These are phyloP conservation scores for Neoscytalidium dimidiatum DNA, from an alignment of 2,329 filamentous ascomycete species.

Conservation along the genomic window DNA sequence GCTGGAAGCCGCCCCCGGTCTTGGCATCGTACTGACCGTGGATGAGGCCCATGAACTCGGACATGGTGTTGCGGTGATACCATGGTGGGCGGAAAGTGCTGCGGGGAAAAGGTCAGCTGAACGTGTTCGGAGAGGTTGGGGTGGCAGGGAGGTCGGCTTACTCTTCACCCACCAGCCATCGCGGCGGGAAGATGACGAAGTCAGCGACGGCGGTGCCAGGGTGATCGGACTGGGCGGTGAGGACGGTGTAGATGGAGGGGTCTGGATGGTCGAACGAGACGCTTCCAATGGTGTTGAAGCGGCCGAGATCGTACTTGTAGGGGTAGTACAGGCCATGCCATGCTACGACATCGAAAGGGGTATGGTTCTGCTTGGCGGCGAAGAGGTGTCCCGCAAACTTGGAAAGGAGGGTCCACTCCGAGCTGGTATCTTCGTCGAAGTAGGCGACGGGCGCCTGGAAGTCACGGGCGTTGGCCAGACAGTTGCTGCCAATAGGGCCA, in stretches of 20 bases:
- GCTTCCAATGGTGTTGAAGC: conserved; percentile 58
- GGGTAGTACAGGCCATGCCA: conserved; percentile 72
- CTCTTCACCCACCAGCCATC: conserved; percentile 69
- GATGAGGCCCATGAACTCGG: conserved; percentile 69
- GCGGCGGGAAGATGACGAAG: conserved; percentile 72
- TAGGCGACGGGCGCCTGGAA: conserved; percentile 64
- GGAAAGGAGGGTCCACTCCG: conserved; percentile 59
- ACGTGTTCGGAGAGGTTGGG: background rate
- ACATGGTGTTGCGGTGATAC: conserved; percentile 72
- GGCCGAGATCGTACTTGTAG: conserved; percentile 61
- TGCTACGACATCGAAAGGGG: conserved; percentile 70
- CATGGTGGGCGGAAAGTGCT: conserved; percentile 69
- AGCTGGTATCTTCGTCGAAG: conserved; percentile 58
- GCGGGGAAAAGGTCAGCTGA: background rate
- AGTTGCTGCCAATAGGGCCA: conserved; percentile 66
- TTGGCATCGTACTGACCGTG: conserved; percentile 63
- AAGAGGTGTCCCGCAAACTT: conserved; percentile 66
- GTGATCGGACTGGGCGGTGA: conserved; percentile 62
- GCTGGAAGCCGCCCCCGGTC: conserved; percentile 60
- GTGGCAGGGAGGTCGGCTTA: conserved; percentile 1
- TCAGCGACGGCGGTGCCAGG: conserved; percentile 62
- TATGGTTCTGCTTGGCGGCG: conserved; percentile 62
- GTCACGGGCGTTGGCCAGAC: conserved; percentile 66
- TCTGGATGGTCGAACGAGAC: conserved; percentile 67
- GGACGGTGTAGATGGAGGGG: conserved; percentile 66